Base-by-base conservation (phyloP, 108 stramenopile species). In the Skeletonema grethae region DNA sequence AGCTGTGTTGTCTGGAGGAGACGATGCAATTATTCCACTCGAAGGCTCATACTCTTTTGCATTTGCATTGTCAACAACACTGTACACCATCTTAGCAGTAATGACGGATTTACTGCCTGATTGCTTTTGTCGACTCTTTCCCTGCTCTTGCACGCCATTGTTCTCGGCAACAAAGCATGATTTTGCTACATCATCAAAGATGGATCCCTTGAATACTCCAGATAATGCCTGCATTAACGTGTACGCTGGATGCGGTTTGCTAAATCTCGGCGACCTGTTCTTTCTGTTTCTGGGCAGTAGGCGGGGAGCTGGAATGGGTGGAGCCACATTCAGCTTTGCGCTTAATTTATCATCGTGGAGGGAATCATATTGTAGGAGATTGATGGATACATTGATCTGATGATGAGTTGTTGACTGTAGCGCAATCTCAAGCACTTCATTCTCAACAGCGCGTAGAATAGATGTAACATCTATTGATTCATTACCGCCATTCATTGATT, bases 1-100 rank as follows among this genome's bases (percentile, higher is more conserved):
- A 24, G 50, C 7, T 8, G 22, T 22, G 7, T 22, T 8, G 22
- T 22, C 25, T 38, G 38, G 39, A 57, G 34, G 7, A 25, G 48
- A 57, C 10, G 16, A n/a, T 10, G 29, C 69, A 15, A 15, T 46
- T 29, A 1, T 46, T 29, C 39, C 41, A 64, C 55, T 13, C 50
- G 30, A 45, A 10, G 55, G n/a, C 35, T 65, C 58, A 20, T 13
- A 67, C 32, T 72, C 63, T 3, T 25, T 35, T 46, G 79, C 38
- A 25, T 83, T 70, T 2, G 57, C 38, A 60, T 87, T 84, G 45
- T 87, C 84, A 18, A 87, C 82, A 11, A 79, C 71, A 39, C 68
- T 46, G 58, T 87, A 87, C 24, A 87, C 72, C 56, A 75, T 70
- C 22, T 72, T 76, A 2, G 84, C 78, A 39, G 82, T 80, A 22